Percentiles rank a stretch among this genome's conserved stretches.
phyloP scores from a whole-genome alignment of 805 yeast genomes.

The Spencermartinsiella europaea region DNA sequence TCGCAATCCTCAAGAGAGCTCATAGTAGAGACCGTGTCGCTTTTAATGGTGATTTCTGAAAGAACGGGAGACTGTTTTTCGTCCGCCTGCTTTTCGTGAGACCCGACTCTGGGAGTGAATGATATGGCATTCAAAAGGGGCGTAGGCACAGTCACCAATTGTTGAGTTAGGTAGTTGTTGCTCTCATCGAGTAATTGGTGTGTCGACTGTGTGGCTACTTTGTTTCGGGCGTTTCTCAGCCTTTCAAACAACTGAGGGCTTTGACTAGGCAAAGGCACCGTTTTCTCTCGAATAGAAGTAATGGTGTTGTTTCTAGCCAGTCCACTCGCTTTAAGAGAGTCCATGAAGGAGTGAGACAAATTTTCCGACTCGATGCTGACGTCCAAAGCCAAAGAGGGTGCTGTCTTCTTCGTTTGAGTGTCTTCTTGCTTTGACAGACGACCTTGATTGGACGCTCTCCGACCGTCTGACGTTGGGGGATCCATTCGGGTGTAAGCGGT shows the following conservation, averaged over 20 bases:
- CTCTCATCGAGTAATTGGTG: neutral
- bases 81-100: neutral
- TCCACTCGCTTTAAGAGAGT: neutral
- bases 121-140: constrained; percentile 8
- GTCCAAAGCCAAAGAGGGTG: neutral
- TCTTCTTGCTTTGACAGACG: too few relatives aligned
- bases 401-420: neutral
- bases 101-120: constrained; percentile 1
- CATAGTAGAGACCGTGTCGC: neutral
- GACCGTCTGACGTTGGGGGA: too few relatives aligned
- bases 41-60: neutral
- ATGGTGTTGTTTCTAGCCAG: constrained; percentile 19
- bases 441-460: too few relatives aligned
- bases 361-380: neutral
- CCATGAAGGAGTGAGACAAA: neutral
- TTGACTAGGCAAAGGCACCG: constrained; percentile 13
- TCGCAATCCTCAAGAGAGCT: constrained; percentile 1
- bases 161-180: constrained; percentile 6
- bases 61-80: neutral
- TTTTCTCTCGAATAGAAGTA: constrained; percentile 14
- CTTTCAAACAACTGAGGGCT: constrained; percentile 2
- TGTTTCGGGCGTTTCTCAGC: constrained; percentile 5
- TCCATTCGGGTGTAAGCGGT: too few relatives aligned
- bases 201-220: neutral
- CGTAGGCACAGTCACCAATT: constrained; percentile 8